Evolutionary conservation across 768 basidiomycete genomes (phyloP).

Genomic region (Mycena rosella): DNA sequence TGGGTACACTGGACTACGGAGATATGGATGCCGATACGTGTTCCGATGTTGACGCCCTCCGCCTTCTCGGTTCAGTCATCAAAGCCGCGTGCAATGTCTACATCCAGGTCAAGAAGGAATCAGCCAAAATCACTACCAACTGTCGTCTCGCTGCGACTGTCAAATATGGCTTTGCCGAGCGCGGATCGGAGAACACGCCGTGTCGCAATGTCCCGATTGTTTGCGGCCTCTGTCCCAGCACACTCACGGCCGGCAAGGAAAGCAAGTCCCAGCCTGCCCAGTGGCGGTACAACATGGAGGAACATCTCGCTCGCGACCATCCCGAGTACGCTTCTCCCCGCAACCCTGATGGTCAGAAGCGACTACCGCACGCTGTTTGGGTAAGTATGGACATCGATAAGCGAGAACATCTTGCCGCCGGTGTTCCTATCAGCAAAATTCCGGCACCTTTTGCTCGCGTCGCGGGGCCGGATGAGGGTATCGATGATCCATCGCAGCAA

Average conservation of each 20-base stretch:
- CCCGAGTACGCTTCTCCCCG: conserved; percentile 26
- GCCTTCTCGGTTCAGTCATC: too few species aligned
- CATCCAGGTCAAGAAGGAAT: not conserved
- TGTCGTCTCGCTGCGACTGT: not conserved
- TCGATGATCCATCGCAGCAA: too few species aligned
- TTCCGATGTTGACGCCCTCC: too few species aligned
- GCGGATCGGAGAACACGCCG: not conserved
- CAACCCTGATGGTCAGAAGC: conserved; percentile 5
- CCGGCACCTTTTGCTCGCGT: conserved; percentile 8
- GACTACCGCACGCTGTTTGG: conserved; percentile 22
- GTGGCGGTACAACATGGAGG: conserved; percentile 13
- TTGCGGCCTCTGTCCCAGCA: too few species aligned
- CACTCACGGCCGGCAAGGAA: too few species aligned
- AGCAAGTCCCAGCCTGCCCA: conserved; percentile 1
- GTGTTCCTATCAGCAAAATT: not conserved
- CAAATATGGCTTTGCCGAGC: conserved; percentile 2
- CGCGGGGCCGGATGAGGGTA: too few species aligned
- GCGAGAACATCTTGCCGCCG: conserved; percentile 1
- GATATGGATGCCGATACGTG: too few species aligned
- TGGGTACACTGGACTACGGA: too few species aligned
- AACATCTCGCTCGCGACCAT: conserved; percentile 1
- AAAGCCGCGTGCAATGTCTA: not conserved
- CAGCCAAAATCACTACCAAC: not conserved
- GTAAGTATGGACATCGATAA: not conserved
- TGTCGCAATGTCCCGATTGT: too few species aligned